Conservation (phyloP, 176 grass and related monocot genomes). For the Rhipidocladum racemiflorum region DNA sequence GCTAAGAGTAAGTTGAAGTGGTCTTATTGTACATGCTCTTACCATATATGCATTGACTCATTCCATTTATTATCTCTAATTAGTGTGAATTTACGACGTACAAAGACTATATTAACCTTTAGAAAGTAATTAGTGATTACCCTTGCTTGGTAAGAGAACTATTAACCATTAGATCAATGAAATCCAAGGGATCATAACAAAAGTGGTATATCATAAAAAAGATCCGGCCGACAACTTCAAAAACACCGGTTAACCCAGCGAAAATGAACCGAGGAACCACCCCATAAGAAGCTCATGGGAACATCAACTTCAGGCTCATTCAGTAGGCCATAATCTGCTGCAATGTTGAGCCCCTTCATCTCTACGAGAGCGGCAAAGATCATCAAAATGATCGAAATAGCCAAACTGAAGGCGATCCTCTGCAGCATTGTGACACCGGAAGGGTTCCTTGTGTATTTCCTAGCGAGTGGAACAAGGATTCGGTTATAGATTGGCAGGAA, state of each 20-base stretch:
- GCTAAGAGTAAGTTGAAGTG: too few relatives aligned
- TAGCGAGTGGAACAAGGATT: constrained; percentile 30
- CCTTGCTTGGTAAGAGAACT: too few relatives aligned
- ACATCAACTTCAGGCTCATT: constrained; percentile 31
- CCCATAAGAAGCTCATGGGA: constrained; percentile 48
- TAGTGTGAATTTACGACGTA: too few relatives aligned
- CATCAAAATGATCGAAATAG: background rate
- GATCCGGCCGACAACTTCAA: background rate
- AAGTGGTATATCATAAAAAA: too few relatives aligned
- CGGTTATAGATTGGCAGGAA: constrained; percentile 51
- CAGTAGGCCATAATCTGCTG: constrained; percentile 26
- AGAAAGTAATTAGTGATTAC: too few relatives aligned
- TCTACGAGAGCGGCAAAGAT: constrained; percentile 38
- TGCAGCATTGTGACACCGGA: constrained; percentile 56
- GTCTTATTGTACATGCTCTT: too few relatives aligned
- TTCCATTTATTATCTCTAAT: too few relatives aligned
- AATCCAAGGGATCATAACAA: too few relatives aligned
- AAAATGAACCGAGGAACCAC: constrained; percentile 38
- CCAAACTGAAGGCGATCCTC: constrained; percentile 42
- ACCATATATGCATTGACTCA: too few relatives aligned
- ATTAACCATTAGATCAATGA: too few relatives aligned
- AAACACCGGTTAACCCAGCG: background rate
- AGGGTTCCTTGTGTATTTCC: constrained; percentile 20
- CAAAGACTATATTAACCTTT: too few relatives aligned
- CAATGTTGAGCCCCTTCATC: constrained; percentile 42